phyloP scores from a whole-genome alignment of 345 rosid species.

The Firmiana major region DNA sequence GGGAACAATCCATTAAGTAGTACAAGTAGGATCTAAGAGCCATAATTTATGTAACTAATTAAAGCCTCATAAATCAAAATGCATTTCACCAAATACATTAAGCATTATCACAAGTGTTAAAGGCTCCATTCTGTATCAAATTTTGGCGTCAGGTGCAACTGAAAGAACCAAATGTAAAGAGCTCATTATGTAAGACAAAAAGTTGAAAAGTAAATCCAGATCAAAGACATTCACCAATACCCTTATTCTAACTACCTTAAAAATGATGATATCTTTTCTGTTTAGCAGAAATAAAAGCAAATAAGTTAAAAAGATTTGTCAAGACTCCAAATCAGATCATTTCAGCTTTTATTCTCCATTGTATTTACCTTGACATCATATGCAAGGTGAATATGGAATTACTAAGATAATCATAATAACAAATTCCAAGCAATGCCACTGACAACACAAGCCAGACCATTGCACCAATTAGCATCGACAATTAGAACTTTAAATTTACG shows the following conservation, averaged over 20 bases:
- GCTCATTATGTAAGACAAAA: background rate
- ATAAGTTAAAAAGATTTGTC: background rate
- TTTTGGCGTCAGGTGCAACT: background rate
- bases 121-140: background rate
- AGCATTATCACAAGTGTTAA: background rate
- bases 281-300: background rate
- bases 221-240: background rate
- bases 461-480: background rate
- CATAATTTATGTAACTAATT: background rate
- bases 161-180: background rate
- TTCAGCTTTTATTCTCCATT: slow-evolving; percentile 3
- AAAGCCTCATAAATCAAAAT: background rate
- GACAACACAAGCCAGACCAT: background rate
- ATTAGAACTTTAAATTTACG: background rate
- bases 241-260: background rate
- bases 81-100: background rate
- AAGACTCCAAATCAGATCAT: background rate
- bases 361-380: background rate
- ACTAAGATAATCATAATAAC: background rate
- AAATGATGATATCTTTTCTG: background rate
- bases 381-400: background rate
- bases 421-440: background rate
- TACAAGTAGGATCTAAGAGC: background rate
- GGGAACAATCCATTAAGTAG: background rate
- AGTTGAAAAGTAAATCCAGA: background rate